Percentiles rank a stretch among this genome's conserved stretches.
phyloP scores from a whole-genome alignment of 139 green algal species.

The Astrephomene gubernaculifera region DNA sequence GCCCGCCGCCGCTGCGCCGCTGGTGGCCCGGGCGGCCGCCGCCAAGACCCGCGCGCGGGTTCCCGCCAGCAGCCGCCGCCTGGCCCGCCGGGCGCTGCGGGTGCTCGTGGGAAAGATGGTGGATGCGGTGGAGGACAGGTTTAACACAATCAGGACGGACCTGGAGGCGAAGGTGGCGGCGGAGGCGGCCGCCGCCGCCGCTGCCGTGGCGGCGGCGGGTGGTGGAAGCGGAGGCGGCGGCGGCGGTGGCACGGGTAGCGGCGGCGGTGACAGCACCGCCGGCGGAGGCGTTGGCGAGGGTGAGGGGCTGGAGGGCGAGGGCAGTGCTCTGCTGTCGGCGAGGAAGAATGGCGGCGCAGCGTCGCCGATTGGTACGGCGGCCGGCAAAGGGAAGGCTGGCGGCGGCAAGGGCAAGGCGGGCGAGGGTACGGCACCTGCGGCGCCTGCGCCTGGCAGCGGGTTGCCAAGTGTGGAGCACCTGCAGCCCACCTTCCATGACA shows the following conservation, averaged over 20 bases:
- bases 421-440: neutral
- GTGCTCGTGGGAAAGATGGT: slow-evolving; percentile 9
- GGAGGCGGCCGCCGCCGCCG: slow-evolving; percentile 14
- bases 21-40: neutral
- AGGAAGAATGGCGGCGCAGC: neutral
- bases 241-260: neutral
- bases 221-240: neutral
- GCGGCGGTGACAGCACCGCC: neutral
- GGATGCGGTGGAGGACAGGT: slow-evolving; percentile 13
- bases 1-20: neutral
- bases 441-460: neutral
- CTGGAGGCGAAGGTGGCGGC: slow-evolving; percentile 36
- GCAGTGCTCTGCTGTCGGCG: neutral
- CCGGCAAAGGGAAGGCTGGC: neutral
- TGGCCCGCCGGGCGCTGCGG: slow-evolving; percentile 26
- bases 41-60: slow-evolving; percentile 32
- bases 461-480: neutral
- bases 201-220: neutral
- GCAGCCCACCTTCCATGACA: slow-evolving; percentile 33
- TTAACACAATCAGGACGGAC: neutral
- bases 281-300: neutral
- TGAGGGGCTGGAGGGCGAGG: neutral
- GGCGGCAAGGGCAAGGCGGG: neutral
- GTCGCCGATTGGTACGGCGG: neutral
- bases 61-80: slow-evolving; percentile 5